Conservation (phyloP, 78 protist genomes). For the Bodo saltans region DNA sequence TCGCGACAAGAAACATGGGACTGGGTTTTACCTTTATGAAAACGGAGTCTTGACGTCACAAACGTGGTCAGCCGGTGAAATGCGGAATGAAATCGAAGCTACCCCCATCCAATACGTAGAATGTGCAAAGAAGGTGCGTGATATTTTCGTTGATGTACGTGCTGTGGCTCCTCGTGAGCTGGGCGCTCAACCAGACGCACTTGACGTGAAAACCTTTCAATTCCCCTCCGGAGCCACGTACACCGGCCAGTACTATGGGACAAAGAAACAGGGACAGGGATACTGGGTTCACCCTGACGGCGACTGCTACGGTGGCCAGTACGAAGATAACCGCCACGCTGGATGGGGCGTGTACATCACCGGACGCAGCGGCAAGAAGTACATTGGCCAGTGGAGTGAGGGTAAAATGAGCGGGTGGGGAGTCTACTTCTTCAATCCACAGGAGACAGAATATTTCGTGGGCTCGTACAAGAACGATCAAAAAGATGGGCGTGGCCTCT, state of each 20-base stretch:
- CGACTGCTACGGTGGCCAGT: constrained; percentile 33
- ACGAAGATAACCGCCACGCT: constrained; percentile 6
- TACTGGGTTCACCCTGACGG: constrained; percentile 31
- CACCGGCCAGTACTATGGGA: not conserved
- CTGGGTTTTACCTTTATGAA: constrained; percentile 31
- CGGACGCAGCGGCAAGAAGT: not conserved
- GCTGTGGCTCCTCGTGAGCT: not conserved
- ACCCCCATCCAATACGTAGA: not conserved
- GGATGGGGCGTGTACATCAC: constrained; percentile 44
- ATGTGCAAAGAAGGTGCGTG: not conserved
- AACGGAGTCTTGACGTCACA: not conserved
- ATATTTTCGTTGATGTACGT: not conserved
- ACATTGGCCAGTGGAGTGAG: constrained; percentile 44
- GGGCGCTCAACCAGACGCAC: not conserved
- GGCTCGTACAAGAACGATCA: constrained; percentile 7
- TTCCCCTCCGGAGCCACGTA: constrained; percentile 22
- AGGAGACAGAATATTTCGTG: constrained; percentile 10
- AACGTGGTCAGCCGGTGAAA: not conserved
- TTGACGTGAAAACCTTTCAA: not conserved
- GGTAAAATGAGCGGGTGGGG: constrained; percentile 38
- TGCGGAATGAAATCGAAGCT: not conserved
- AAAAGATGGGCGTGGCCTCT: constrained; percentile 22
- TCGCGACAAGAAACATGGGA: constrained; percentile 35
- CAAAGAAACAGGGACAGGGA: constrained; percentile 3
- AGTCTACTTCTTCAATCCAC: constrained; percentile 33